These are phyloP conservation scores for Candida cerambycidarum DNA, from an alignment of 805 yeast species.

Conservation along the genomic window DNA sequence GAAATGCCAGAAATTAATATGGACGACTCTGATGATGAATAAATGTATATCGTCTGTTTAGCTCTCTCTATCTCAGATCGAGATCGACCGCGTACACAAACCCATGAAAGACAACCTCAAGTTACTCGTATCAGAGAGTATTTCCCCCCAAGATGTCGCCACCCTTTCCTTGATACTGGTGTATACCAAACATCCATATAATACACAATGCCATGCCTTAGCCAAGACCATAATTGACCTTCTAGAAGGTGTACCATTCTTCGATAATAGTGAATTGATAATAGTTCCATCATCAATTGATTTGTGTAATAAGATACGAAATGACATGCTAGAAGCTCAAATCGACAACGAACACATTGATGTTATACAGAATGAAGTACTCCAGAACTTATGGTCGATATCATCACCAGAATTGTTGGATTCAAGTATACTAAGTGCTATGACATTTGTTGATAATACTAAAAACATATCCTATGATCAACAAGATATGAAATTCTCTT, in stretches of 20 bases:
- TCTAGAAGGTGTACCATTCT: slow-evolving; percentile 37
- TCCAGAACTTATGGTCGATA: slow-evolving; percentile 43
- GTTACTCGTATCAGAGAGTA: slow-evolving; percentile 34
- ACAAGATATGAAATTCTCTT: slow-evolving; percentile 14
- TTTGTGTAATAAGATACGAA: slow-evolving; percentile 22
- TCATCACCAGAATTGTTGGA: slow-evolving; percentile 50
- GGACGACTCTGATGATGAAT: slow-evolving; percentile 42
- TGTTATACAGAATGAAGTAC: slow-evolving; percentile 7
- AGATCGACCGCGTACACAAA: not conserved
- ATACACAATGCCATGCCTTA: not conserved
- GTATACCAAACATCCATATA: slow-evolving; percentile 17
- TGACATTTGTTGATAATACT: slow-evolving; percentile 10
- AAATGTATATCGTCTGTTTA: slow-evolving; percentile 6
- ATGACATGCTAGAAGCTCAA: not conserved
- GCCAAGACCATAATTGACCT: slow-evolving; percentile 40
- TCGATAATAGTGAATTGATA: slow-evolving; percentile 19
- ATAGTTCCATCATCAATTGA: slow-evolving; percentile 34
- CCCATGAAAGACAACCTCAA: slow-evolving; percentile 13
- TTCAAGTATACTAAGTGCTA: slow-evolving; percentile 9
- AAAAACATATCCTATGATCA: not conserved
- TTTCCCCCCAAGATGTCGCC: slow-evolving; percentile 58
- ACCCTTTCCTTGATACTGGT: slow-evolving; percentile 41
- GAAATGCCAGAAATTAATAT: slow-evolving; percentile 50
- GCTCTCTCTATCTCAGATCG: not conserved
- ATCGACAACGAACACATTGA: not conserved